Evolutionary conservation across 768 basidiomycete genomes (phyloP).

Genomic region (Wakefieldia striispora): DNA sequence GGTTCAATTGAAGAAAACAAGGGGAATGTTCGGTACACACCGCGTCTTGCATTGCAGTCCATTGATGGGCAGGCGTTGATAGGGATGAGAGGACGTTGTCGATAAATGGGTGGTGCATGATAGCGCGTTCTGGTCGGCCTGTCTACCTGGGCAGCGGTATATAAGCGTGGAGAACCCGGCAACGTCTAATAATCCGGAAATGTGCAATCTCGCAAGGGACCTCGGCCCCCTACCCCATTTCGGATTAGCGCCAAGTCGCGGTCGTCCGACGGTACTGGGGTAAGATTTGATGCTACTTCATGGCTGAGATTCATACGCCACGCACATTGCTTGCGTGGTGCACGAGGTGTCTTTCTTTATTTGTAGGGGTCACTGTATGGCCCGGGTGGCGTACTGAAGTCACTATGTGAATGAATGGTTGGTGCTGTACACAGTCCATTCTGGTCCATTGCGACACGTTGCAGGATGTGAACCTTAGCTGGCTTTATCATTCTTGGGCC

Average conservation of each 20-base stretch:
- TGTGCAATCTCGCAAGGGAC: background rate
- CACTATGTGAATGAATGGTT: background rate
- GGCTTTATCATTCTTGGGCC: background rate
- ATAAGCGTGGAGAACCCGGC: background rate
- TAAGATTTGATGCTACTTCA: conserved; percentile 5
- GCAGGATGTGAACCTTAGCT: background rate
- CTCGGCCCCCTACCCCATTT: conserved; percentile 3
- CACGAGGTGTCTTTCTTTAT: background rate
- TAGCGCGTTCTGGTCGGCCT: background rate
- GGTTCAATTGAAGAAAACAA: background rate
- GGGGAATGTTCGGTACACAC: conserved; percentile 10
- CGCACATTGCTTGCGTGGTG: background rate
- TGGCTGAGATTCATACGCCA: conserved; percentile 13
- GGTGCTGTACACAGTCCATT: background rate
- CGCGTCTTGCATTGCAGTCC: conserved; percentile 22
- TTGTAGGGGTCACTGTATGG: background rate
- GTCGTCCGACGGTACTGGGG: conserved; percentile 2
- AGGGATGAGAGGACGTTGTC: conserved; percentile 37
- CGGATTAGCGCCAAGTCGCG: conserved; percentile 1
- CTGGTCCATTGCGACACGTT: no score
- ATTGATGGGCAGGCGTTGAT: conserved; percentile 23
- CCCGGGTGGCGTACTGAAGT: background rate
- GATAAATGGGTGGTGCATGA: conserved; percentile 34
- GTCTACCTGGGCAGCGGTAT: conserved; percentile 3
- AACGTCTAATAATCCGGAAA: conserved; percentile 8